Conservation (phyloP, 2,329 filamentous ascomycete genomes). For the Thelonectria discophora region DNA sequence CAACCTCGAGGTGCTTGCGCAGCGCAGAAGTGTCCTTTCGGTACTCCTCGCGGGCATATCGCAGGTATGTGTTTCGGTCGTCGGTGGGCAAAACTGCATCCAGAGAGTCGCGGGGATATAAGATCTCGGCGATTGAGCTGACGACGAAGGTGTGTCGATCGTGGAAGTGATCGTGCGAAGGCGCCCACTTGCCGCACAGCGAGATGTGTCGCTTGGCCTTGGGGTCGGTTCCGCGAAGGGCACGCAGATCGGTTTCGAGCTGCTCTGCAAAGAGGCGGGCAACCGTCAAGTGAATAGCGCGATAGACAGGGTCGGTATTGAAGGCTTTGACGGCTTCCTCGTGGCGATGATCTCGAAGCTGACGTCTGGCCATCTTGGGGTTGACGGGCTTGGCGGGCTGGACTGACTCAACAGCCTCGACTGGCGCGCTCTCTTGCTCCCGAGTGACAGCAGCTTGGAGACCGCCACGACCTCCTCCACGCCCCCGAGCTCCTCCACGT, state of each 20-base stretch:
- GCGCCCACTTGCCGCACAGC: slow-evolving; percentile 69
- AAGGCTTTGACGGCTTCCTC: slow-evolving; percentile 53
- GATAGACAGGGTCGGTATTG: slow-evolving; percentile 56
- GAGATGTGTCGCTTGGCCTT: slow-evolving; percentile 57
- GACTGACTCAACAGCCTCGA: slow-evolving; percentile 10
- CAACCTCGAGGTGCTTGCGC: slow-evolving; percentile 60
- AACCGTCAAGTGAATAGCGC: slow-evolving; percentile 60
- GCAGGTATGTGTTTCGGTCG: slow-evolving; percentile 61
- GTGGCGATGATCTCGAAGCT: slow-evolving; percentile 52
- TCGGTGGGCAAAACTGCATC: slow-evolving; percentile 46
- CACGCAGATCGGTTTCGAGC: slow-evolving; percentile 56
- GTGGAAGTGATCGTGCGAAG: slow-evolving; percentile 62
- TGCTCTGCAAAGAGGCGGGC: slow-evolving; percentile 66
- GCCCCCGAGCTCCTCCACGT: neutral
- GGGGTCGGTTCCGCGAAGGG: slow-evolving; percentile 51
- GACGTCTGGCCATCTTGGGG: slow-evolving; percentile 39
- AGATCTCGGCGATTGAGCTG: slow-evolving; percentile 64
- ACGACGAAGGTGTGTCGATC: slow-evolving; percentile 67
- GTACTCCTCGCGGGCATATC: slow-evolving; percentile 62
- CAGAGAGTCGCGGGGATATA: slow-evolving; percentile 51
- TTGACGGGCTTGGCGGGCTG: slow-evolving; percentile 6
- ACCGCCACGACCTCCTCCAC: neutral
- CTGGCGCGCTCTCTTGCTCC: neutral
- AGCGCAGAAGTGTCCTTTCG: slow-evolving; percentile 61
- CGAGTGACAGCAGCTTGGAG: neutral